Evolutionary conservation across 306 rosid species (phyloP).

Genomic region (Abrus precatorius): DNA sequence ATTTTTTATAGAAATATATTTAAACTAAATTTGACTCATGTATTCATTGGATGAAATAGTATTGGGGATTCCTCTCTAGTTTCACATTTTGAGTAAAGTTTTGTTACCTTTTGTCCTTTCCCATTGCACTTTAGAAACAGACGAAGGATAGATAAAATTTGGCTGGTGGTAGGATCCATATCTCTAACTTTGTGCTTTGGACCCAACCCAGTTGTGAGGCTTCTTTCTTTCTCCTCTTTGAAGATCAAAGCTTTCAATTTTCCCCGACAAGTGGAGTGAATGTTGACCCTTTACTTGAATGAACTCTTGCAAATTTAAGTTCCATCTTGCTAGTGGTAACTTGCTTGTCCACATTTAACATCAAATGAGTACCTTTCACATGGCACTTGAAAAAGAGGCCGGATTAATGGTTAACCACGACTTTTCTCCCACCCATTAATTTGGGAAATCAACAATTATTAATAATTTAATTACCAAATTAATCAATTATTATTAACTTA

Average conservation of each 20-base stretch:
- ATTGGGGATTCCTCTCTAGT: too few relatives aligned
- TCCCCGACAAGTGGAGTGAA: constrained; percentile 21
- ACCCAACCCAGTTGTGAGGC: not conserved
- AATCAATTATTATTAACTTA: too few relatives aligned
- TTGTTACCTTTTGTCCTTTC: not conserved
- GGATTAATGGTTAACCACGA: not conserved
- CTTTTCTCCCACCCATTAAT: not conserved
- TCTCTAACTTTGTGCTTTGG: not conserved
- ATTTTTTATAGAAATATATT: too few relatives aligned
- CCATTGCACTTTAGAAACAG: not conserved
- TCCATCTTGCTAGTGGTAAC: not conserved
- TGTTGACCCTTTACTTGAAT: not conserved
- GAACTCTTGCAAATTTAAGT: not conserved
- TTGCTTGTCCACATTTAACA: not conserved
- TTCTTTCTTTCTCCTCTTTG: not conserved
- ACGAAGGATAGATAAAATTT: not conserved
- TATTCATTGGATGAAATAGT: too few relatives aligned
- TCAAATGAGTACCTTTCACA: not conserved
- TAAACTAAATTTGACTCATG: too few relatives aligned
- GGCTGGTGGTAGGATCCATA: too few relatives aligned
- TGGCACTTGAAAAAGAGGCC: not conserved
- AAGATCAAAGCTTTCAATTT: not conserved
- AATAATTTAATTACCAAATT: too few relatives aligned
- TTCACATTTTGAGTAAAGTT: too few relatives aligned
- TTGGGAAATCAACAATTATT: not conserved